phyloP scores from a whole-genome alignment of 2,329 filamentous ascomycete species.

The Dichotomopilus funicola region DNA sequence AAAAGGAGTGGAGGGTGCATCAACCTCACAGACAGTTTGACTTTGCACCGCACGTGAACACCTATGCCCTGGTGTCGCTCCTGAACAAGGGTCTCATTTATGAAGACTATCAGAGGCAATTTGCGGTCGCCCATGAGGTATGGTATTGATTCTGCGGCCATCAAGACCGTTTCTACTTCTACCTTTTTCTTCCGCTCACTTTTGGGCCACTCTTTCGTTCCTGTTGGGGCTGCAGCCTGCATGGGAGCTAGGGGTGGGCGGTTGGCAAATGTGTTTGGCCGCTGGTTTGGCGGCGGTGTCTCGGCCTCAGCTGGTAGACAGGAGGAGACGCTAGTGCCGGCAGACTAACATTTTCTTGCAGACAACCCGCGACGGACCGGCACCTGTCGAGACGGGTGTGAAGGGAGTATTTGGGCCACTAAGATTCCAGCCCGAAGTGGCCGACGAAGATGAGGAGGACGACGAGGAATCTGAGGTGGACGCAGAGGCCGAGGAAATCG shows the following conservation, averaged over 20 bases:
- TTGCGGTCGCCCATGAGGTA: constrained; percentile 42
- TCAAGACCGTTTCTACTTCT: not conserved
- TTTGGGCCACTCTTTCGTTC: constrained; percentile 10
- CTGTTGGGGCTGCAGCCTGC: constrained; percentile 17
- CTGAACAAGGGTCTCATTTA: constrained; percentile 59
- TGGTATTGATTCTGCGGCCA: constrained; percentile 13
- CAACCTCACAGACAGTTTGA: constrained; percentile 56
- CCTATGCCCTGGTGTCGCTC: constrained; percentile 56
- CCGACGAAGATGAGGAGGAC: constrained; percentile 34
- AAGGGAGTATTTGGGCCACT: constrained; percentile 54
- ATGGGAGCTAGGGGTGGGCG: constrained; percentile 11
- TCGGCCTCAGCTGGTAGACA: constrained; percentile 3
- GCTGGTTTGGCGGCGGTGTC: constrained; percentile 11
- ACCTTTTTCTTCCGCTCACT: constrained; percentile 1
- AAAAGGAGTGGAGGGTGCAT: constrained; percentile 61
- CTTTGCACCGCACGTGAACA: constrained; percentile 59
- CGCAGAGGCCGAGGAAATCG: constrained; percentile 32
- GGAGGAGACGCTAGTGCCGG: constrained; percentile 17
- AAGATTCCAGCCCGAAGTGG: constrained; percentile 36
- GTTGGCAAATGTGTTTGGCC: too few species aligned
- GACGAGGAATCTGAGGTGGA: constrained; percentile 33
- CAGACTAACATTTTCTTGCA: constrained; percentile 40
- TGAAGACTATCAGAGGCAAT: constrained; percentile 52
- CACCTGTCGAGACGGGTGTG: constrained; percentile 41
- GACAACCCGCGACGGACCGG: constrained; percentile 43